Evolutionary conservation across 257 asterid species (phyloP).

Genomic region (Ilex asprella): DNA sequence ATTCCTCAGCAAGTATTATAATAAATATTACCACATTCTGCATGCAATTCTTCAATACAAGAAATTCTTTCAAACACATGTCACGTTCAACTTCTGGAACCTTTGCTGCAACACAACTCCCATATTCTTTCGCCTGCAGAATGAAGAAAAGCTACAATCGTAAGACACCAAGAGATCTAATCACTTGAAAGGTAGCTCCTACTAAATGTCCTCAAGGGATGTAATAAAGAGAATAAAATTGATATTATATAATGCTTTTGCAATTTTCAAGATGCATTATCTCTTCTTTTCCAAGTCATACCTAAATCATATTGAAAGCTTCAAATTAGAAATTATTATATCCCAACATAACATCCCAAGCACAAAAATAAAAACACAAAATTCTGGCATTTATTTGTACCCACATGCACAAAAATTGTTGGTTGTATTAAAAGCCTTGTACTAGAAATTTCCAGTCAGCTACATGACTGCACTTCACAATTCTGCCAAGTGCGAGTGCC

Average conservation of each 20-base stretch:
- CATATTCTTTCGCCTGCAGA: constrained; percentile 74
- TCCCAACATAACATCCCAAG: background rate
- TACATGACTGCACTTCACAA: too few species aligned
- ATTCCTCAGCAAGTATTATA: background rate
- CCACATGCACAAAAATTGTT: too few species aligned
- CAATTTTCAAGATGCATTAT: background rate
- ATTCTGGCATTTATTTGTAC: background rate
- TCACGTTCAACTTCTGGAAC: constrained; percentile 80
- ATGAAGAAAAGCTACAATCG: background rate
- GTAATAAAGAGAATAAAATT: background rate
- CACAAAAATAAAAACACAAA: background rate
- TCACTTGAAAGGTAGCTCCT: constrained; percentile 2
- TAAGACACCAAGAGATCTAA: constrained; percentile 1
- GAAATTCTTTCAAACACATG: constrained; percentile 77
- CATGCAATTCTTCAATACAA: constrained; percentile 69
- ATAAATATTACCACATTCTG: constrained; percentile 55
- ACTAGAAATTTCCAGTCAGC: too few species aligned
- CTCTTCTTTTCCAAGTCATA: background rate
- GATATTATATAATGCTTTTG: background rate
- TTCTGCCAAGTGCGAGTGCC: too few species aligned
- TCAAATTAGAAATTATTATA: background rate
- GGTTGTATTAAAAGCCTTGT: too few species aligned
- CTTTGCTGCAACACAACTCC: constrained; percentile 75
- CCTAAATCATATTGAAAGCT: background rate
- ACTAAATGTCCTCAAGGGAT: background rate